Evolutionary conservation across 1,284 basidiomycete species (phyloP).

Genomic region (Trichosporon faecale): DNA sequence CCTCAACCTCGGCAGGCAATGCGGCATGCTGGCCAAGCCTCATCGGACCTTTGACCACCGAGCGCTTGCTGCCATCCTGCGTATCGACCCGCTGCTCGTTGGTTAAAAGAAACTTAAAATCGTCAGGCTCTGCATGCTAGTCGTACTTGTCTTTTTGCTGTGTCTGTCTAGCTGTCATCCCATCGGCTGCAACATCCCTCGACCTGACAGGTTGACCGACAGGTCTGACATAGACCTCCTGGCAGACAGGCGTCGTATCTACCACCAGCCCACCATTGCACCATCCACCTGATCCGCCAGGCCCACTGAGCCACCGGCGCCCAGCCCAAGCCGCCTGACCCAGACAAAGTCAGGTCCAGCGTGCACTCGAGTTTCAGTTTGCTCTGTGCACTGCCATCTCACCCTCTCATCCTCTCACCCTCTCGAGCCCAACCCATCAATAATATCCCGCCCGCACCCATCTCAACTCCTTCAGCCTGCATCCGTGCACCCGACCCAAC

Average conservation of each 20-base stretch:
- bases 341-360: background rate
- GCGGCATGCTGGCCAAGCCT: background rate
- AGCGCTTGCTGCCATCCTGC: background rate
- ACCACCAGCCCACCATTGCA: background rate
- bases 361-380: background rate
- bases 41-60: background rate
- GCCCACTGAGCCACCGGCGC: background rate
- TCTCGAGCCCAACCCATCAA: background rate
- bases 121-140: background rate
- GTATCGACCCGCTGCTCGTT: background rate
- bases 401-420: background rate
- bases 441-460: background rate
- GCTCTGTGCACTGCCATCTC: constrained; percentile 1
- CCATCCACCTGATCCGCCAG: background rate
- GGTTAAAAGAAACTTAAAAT: constrained; percentile 2
- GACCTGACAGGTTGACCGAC: background rate
- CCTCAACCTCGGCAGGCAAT: background rate
- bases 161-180: background rate
- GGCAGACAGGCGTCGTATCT: constrained; percentile 3
- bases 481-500: background rate
- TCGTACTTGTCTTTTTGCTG: background rate
- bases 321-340: background rate
- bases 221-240: background rate
- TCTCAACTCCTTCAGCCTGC: background rate
- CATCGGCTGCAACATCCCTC: background rate